Evolutionary conservation across 768 basidiomycete genomes (phyloP).

Genomic region (Tremella mesenterica): DNA sequence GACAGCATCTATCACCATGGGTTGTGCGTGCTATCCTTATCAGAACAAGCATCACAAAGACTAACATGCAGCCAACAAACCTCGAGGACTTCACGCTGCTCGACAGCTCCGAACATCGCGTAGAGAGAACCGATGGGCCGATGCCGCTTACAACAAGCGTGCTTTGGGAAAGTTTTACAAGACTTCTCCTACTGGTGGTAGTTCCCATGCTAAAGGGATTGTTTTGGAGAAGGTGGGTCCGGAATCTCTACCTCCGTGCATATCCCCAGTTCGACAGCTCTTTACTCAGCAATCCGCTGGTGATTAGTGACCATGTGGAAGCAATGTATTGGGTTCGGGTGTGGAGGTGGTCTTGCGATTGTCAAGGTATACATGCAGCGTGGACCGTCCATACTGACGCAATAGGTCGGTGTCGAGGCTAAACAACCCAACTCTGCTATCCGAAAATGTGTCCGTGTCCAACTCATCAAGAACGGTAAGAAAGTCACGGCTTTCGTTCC

Average conservation of each 20-base stretch:
- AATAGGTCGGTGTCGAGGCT: constrained; percentile 87
- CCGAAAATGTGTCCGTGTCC: constrained; percentile 99
- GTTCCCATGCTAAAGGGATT: constrained; percentile 99
- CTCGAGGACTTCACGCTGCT: constrained; percentile 96
- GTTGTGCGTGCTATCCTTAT: constrained; percentile 1
- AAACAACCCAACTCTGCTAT: constrained; percentile 99
- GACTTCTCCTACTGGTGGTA: constrained; percentile 98
- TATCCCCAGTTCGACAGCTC: no score
- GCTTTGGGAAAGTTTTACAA: constrained; percentile 99
- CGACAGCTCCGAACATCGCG: constrained; percentile 93
- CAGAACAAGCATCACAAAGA: neutral
- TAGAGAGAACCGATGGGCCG: constrained; percentile 97
- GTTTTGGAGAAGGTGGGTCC: constrained; percentile 77
- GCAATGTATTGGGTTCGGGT: neutral
- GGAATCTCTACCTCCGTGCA: no score
- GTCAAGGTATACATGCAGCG: no score
- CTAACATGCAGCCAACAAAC: constrained; percentile 73
- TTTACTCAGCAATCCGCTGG: no score
- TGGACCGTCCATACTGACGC: neutral
- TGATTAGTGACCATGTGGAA: no score
- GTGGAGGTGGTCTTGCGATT: no score
- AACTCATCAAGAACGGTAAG: constrained; percentile 99
- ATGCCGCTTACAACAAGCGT: constrained; percentile 98
- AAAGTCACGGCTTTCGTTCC: constrained; percentile 99
- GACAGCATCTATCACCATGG: constrained; percentile 2